Evolutionary conservation across 768 basidiomycete species (phyloP).

Genomic region (Leccinum arenicola): DNA sequence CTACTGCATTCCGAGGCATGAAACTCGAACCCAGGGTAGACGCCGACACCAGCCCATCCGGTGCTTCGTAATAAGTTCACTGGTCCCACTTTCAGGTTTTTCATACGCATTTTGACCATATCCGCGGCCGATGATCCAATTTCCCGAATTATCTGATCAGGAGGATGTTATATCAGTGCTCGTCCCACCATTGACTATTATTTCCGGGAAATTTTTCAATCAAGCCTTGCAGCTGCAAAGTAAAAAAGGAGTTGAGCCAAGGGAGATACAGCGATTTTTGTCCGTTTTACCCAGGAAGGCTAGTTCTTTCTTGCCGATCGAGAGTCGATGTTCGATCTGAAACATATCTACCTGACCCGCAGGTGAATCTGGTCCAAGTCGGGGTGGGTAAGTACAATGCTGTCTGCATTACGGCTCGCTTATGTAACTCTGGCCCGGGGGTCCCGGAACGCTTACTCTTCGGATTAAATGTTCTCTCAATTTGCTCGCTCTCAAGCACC

Average conservation of each 20-base stretch:
- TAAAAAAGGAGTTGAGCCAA: slow-evolving; percentile 30
- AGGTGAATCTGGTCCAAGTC: no score
- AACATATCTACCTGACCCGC: no score
- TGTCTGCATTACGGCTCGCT: no score
- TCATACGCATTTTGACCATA: slow-evolving; percentile 28
- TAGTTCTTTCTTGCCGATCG: no score
- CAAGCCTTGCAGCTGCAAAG: slow-evolving; percentile 31
- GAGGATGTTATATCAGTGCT: slow-evolving; percentile 26
- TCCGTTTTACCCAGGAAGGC: slow-evolving; percentile 42
- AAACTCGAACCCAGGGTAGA: slow-evolving; percentile 47
- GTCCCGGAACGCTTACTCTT: no score
- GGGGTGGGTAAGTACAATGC: no score
- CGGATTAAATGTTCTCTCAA: no score
- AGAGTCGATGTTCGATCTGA: no score
- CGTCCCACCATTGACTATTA: slow-evolving; percentile 30
- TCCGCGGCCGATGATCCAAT: slow-evolving; percentile 31
- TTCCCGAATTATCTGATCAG: slow-evolving; percentile 34
- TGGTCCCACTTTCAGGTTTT: slow-evolving; percentile 13
- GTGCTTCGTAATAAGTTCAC: slow-evolving; percentile 26
- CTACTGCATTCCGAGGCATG: slow-evolving; percentile 49
- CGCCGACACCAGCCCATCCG: slow-evolving; percentile 31
- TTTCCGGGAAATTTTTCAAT: slow-evolving; percentile 34
- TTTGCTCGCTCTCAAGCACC: no score
- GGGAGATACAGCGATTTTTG: slow-evolving; percentile 52
- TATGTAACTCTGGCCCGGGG: no score